Percentiles rank a stretch among this genome's conserved stretches.
These are phyloP conservation scores for Sonneratia alba DNA, from an alignment of 345 rosid genomes.

Conservation along the genomic window DNA sequence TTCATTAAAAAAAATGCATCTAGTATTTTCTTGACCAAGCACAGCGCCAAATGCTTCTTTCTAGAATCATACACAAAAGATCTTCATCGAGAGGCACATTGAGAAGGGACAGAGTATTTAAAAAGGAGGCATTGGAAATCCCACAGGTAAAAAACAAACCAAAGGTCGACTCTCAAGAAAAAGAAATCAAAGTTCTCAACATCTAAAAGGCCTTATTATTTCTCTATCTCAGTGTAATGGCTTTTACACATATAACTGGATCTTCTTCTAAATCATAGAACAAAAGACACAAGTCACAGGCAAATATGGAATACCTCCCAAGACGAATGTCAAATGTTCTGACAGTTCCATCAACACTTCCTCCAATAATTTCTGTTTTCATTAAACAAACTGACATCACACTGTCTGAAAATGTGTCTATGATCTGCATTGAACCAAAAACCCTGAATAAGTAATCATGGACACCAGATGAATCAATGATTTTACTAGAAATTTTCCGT, in stretches of 20 bases:
- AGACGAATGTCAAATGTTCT: conserved; percentile 91
- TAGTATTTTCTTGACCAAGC: background rate
- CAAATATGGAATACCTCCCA: conserved; percentile 46
- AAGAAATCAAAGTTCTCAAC: background rate
- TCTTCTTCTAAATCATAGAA: background rate
- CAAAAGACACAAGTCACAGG: background rate
- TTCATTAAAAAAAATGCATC: background rate
- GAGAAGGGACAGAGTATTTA: background rate
- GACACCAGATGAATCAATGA: background rate
- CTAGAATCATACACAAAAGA: background rate
- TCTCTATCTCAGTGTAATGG: background rate
- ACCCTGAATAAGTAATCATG: conserved; percentile 1
- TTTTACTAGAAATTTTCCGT: background rate
- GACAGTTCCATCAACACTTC: conserved; percentile 97
- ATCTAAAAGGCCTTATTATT: background rate
- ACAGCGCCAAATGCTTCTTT: background rate
- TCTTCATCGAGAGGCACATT: background rate
- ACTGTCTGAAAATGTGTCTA: conserved; percentile 72
- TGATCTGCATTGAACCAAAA: conserved; percentile 37
- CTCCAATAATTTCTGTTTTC: conserved; percentile 84
- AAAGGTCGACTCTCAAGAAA: background rate
- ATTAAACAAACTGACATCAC: conserved; percentile 95
- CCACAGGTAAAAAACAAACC: background rate
- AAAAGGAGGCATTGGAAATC: background rate
- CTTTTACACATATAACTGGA: background rate